phyloP scores from a whole-genome alignment of 805 yeast genomes.

The Peterozyma toletana region DNA sequence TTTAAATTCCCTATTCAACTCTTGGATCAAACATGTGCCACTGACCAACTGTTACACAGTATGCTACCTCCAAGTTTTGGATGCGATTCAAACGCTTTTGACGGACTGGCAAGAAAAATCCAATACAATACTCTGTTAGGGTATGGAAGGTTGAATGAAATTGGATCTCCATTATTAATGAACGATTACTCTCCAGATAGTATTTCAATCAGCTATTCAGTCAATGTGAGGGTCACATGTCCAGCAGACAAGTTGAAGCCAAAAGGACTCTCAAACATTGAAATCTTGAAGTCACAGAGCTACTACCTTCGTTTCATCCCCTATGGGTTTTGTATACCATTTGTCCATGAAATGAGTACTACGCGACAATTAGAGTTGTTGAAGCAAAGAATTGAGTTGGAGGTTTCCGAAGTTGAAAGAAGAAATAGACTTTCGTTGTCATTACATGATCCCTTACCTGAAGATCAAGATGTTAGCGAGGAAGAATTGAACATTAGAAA shows the following conservation, averaged over 20 bases:
- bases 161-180: constrained; percentile 46
- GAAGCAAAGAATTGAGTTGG: not conserved
- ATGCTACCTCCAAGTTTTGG: constrained; percentile 35
- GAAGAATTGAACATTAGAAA: constrained; percentile 1
- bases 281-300: constrained; percentile 14
- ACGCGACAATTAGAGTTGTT: constrained; percentile 5
- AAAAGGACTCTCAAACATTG: constrained; percentile 6
- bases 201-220: constrained; percentile 38
- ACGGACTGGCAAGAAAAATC: constrained; percentile 17
- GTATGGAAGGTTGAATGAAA: constrained; percentile 39
- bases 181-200: constrained; percentile 35
- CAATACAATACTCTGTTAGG: constrained; percentile 34
- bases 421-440: not conserved
- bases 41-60: constrained; percentile 30
- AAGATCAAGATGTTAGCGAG: too few relatives aligned
- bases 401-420: constrained; percentile 3
- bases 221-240: constrained; percentile 52
- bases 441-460: not conserved
- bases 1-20: constrained; percentile 50
- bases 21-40: constrained; percentile 45
- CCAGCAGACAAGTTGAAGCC: constrained; percentile 19
- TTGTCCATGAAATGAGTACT: constrained; percentile 5
- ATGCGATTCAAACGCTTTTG: constrained; percentile 19
- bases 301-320: constrained; percentile 21
- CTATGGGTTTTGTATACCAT: constrained; percentile 14